Percentiles rank a stretch among this genome's conserved stretches.
Evolutionary conservation across 2,329 filamentous ascomycete species (phyloP).

Genomic region (Cephalotrichum gorgonifer): DNA sequence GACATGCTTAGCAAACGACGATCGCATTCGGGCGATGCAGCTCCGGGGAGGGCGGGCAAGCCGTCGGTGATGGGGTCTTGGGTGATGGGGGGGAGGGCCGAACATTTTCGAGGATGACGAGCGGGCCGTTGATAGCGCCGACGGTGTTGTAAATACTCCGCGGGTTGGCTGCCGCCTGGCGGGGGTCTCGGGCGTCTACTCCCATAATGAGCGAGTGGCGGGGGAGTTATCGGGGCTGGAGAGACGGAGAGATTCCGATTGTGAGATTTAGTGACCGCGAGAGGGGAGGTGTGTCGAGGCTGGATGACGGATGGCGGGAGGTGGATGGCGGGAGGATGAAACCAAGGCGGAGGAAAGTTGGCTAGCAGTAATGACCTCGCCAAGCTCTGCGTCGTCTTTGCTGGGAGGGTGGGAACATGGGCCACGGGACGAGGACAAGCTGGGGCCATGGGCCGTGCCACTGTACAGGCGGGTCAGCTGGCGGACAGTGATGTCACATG

Average conservation of each 20-base stretch:
- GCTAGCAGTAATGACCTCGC: background rate
- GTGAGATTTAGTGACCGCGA: background rate
- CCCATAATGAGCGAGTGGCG: too few relatives aligned
- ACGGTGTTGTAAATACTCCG: conserved; percentile 93
- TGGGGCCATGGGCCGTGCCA: conserved; percentile 4
- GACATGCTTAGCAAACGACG: conserved; percentile 1
- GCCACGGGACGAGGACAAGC: conserved; percentile 1
- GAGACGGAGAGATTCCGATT: background rate
- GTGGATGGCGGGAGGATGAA: background rate
- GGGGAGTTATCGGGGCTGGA: background rate
- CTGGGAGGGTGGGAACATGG: background rate
- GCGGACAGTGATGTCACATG: conserved; percentile 26
- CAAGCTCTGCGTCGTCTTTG: background rate
- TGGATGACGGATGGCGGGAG: background rate
- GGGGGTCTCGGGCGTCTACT: conserved; percentile 48
- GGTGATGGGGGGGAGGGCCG: background rate
- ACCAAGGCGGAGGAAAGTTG: background rate
- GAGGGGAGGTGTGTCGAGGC: background rate
- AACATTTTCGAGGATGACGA: conserved; percentile 96
- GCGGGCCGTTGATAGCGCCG: conserved; percentile 91
- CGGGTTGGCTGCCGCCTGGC: conserved; percentile 43
- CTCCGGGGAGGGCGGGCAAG: background rate
- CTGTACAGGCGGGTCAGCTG: conserved; percentile 2
- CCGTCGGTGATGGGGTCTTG: background rate
- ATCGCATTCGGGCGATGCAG: too few relatives aligned